Evolutionary conservation across 2,329 filamentous ascomycete species (phyloP), one percentile per base, ranked within the genome.

Genomic region (Stachybotrys echinatus): DNA sequence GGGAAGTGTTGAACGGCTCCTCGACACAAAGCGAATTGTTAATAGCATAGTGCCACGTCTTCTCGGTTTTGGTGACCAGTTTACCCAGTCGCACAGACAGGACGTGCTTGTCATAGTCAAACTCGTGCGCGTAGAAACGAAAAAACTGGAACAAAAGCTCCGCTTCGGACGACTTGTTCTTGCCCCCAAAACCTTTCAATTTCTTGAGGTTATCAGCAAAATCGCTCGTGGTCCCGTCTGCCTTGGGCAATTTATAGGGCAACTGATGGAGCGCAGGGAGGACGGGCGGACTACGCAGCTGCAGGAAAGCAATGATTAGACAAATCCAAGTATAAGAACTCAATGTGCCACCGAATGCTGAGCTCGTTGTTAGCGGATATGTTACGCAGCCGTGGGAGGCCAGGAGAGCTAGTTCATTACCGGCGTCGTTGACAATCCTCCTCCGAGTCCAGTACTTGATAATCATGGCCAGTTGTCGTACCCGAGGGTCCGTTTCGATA

Each of bases 261-360:
- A 80, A 72, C 62, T 91, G 85, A 65, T 97, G 94, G 31, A 99
- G 76, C 17, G 88, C 84, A 4, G 94, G 94, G 20, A 99, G 71
- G 49, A 99, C 82, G 0, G 92, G 88, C 17, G 90, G 88, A 52
- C 87, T 79, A 60, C 91, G 84, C 47, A 90, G 87, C 70, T 99
- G 94, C 22, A 99, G 79, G 63, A 97, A 99, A 58, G 91, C 95
- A 65, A 99, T 87, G 58, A 97, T 95, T 77, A 99, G 83, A 69
- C 94, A 99, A 65, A 97, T 97, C 94, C 94, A 99, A 20, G 94
- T 96, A 65, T 99, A 99, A 18, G 94, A 99, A 69, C 92, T 97
- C 52, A 99, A 77, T 6, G 94, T 99, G 50, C 90, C 92, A 54
- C 94, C 92, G 65, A 91, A 90, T 51, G 88, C 94, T 95, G 64